Conservation (phyloP, 2,329 filamentous ascomycete genomes). For the Tolypocladium tropicale region DNA sequence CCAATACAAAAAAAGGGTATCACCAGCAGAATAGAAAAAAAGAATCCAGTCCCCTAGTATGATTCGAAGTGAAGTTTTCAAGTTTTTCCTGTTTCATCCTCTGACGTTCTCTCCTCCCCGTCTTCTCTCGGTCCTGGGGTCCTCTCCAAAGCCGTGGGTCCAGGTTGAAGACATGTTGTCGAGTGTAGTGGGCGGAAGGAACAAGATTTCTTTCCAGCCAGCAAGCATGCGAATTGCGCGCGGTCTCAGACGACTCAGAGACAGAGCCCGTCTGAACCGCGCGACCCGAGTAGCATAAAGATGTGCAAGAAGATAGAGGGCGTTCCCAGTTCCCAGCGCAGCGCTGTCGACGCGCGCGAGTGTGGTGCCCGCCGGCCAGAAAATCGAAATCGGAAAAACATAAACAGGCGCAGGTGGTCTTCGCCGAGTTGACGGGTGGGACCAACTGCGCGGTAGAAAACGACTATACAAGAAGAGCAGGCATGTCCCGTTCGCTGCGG, state of each 20-base stretch:
- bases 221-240: slow-evolving; percentile 8
- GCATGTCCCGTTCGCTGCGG: neutral
- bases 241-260: slow-evolving; percentile 5
- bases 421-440: neutral
- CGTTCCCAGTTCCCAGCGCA: slow-evolving; percentile 5
- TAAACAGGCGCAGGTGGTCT: slow-evolving; percentile 10
- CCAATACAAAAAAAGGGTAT: slow-evolving; percentile 20
- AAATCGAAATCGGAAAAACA: slow-evolving; percentile 13
- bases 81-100: neutral
- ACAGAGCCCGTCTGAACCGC: slow-evolving; percentile 4
- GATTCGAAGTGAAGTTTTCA: slow-evolving; percentile 9
- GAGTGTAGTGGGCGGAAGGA: slow-evolving; percentile 11
- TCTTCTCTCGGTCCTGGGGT: neutral
- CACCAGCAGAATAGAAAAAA: slow-evolving; percentile 21
- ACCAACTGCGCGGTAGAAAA: neutral
- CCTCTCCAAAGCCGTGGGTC: neutral
- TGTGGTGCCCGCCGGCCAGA: slow-evolving; percentile 10
- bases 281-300: slow-evolving; percentile 1
- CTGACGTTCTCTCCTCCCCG: neutral
- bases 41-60: slow-evolving; percentile 8
- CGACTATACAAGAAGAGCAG: neutral
- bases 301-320: slow-evolving; percentile 5
- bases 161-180: slow-evolving; percentile 11
- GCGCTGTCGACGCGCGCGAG: slow-evolving; percentile 18
- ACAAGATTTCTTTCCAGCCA: slow-evolving; percentile 11